Evolutionary conservation across 1,284 basidiomycete species (phyloP).

Genomic region (Rhodotorula sp.): DNA sequence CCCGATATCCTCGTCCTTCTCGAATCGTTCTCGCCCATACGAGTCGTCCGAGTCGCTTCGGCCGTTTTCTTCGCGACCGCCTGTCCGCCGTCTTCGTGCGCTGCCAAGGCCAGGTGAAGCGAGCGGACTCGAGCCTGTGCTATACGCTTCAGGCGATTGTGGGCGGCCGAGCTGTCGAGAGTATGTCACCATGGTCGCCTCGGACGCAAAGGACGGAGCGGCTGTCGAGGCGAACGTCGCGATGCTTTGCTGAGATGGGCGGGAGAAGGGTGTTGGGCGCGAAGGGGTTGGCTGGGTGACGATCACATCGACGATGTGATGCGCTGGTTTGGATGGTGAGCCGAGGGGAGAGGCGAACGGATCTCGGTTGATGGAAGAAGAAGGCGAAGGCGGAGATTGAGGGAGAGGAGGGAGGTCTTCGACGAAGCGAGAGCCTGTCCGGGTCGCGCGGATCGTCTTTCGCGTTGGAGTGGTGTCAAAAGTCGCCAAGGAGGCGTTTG

Average conservation of each 20-base stretch:
- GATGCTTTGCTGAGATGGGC: background rate
- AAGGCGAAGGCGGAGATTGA: background rate
- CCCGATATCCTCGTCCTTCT: background rate
- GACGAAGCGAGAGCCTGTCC: slow-evolving; percentile 10
- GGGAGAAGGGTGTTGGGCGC: background rate
- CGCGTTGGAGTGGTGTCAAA: background rate
- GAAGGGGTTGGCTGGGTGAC: background rate
- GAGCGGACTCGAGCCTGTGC: background rate
- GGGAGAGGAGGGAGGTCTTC: slow-evolving; percentile 14
- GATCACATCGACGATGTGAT: slow-evolving; percentile 7
- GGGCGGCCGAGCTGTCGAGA: background rate
- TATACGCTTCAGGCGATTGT: background rate
- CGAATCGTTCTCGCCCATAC: too few relatives aligned
- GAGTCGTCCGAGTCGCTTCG: background rate
- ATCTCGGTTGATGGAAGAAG: background rate
- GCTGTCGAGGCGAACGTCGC: background rate
- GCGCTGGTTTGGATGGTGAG: background rate
- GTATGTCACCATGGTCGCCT: background rate
- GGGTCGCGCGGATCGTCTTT: background rate
- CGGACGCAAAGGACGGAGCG: background rate
- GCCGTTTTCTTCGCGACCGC: background rate
- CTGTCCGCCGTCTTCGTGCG: background rate
- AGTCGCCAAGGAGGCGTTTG: slow-evolving; percentile 4
- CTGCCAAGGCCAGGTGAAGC: background rate
- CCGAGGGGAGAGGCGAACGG: background rate